phyloP scores from a whole-genome alignment of 108 stramenopile genomes.

The Skeletonema tropicum region DNA sequence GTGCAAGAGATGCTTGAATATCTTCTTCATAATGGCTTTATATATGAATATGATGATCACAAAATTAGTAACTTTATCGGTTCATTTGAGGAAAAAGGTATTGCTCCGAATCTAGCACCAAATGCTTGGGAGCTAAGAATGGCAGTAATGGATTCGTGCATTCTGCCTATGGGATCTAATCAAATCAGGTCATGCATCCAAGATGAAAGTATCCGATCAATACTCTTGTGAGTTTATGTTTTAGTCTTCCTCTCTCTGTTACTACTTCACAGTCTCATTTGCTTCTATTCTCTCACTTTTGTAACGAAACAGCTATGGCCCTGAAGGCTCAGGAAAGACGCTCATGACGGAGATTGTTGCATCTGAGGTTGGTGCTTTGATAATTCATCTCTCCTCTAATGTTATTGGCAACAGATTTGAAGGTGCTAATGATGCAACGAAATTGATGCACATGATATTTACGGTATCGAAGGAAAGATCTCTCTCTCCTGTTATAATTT shows the following conservation, averaged over 20 bases:
- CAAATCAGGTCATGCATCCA: slow-evolving; percentile 42
- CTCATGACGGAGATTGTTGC: slow-evolving; percentile 82
- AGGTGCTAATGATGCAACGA: slow-evolving; percentile 70
- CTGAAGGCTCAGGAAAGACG: slow-evolving; percentile 78
- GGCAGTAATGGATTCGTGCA: slow-evolving; percentile 71
- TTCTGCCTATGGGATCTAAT: slow-evolving; percentile 66
- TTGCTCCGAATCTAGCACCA: slow-evolving; percentile 36
- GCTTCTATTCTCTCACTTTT: not conserved
- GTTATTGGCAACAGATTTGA: slow-evolving; percentile 61
- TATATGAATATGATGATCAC: slow-evolving; percentile 30
- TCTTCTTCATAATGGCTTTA: slow-evolving; percentile 65
- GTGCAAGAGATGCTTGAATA: slow-evolving; percentile 66
- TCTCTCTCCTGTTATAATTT: slow-evolving; percentile 81
- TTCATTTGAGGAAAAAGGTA: slow-evolving; percentile 25
- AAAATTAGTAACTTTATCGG: slow-evolving; percentile 59
- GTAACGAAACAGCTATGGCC: slow-evolving; percentile 54
- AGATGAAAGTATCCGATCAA: slow-evolving; percentile 54
- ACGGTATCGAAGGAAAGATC: slow-evolving; percentile 73
- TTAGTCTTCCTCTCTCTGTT: not conserved
- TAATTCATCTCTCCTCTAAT: slow-evolving; percentile 77
- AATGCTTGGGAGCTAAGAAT: slow-evolving; percentile 74
- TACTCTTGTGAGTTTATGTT: slow-evolving; percentile 47
- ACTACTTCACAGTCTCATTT: not conserved
- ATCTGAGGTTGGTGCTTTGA: slow-evolving; percentile 74
- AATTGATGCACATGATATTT: slow-evolving; percentile 81